phyloP scores from a whole-genome alignment of 2,329 filamentous ascomycete species.

The Phialophora verrucosa region DNA sequence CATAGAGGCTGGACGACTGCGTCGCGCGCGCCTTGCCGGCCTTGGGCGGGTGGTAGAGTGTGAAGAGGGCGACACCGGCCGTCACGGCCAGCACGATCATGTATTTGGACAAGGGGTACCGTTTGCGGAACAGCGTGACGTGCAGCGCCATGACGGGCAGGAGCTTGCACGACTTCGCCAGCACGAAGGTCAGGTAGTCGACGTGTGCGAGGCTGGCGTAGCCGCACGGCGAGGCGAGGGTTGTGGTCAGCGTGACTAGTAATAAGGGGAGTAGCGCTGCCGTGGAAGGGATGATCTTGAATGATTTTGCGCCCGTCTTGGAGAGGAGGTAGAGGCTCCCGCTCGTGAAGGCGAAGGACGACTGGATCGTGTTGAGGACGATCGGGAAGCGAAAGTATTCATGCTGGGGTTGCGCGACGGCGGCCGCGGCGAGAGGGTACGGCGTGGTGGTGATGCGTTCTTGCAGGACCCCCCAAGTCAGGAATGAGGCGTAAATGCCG shows the following conservation, averaged over 20 bases:
- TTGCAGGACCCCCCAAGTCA: slow-evolving; percentile 96
- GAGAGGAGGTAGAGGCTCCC: slow-evolving; percentile 79
- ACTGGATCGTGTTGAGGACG: slow-evolving; percentile 96
- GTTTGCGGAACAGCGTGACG: slow-evolving; percentile 84
- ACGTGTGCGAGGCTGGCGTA: slow-evolving; percentile 92
- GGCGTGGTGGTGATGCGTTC: slow-evolving; percentile 94
- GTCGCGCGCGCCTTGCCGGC: slow-evolving; percentile 56
- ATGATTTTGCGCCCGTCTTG: slow-evolving; percentile 60
- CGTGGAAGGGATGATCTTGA: slow-evolving; percentile 73
- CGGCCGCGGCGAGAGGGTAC: slow-evolving; percentile 58
- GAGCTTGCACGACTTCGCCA: slow-evolving; percentile 97
- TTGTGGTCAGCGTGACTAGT: slow-evolving; percentile 84
- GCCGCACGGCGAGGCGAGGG: slow-evolving; percentile 91
- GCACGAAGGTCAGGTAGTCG: slow-evolving; percentile 97
- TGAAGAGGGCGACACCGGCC: slow-evolving; percentile 91
- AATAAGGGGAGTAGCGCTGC: slow-evolving; percentile 77
- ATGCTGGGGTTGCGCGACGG: slow-evolving; percentile 51
- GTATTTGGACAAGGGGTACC: slow-evolving; percentile 96
- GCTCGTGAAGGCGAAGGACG: slow-evolving; percentile 80
- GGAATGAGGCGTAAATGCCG: slow-evolving; percentile 94
- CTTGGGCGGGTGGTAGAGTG: slow-evolving; percentile 76
- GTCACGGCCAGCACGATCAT: slow-evolving; percentile 90
- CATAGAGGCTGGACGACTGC: slow-evolving; percentile 63
- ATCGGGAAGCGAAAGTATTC: slow-evolving; percentile 92
- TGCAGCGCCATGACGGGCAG: slow-evolving; percentile 98